Evolutionary conservation across 139 green algal genomes (phyloP).

Genomic region (Desmodesmus armatus): DNA sequence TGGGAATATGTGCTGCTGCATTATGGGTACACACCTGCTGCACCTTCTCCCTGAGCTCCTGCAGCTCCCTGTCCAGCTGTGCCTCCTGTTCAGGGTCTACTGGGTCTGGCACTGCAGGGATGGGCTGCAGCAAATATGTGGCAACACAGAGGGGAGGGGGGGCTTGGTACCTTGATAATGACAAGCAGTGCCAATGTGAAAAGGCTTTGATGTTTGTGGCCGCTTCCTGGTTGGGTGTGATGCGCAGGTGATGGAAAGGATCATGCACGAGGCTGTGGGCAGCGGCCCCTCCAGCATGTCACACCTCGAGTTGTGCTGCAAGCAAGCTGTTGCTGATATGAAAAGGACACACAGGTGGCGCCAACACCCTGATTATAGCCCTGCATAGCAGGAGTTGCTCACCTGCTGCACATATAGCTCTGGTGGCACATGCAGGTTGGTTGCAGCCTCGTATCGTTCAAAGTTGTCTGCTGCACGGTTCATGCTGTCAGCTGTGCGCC

Average conservation of each 20-base stretch:
- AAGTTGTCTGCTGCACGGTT: slow-evolving; percentile 13
- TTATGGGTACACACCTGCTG: slow-evolving; percentile 6
- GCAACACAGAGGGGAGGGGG: background rate
- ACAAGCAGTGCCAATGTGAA: no score
- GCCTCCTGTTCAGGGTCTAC: slow-evolving; percentile 23
- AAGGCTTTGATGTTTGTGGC: background rate
- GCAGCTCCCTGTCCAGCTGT: slow-evolving; percentile 21
- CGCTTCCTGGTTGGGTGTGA: background rate
- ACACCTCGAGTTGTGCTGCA: background rate
- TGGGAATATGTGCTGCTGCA: background rate
- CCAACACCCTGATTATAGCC: no score
- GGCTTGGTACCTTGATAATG: background rate
- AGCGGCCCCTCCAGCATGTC: background rate
- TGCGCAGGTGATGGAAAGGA: background rate
- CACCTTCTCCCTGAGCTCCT: slow-evolving; percentile 18
- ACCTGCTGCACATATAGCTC: slow-evolving; percentile 42
- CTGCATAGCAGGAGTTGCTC: no score
- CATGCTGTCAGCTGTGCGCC: slow-evolving; percentile 8
- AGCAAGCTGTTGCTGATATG: background rate
- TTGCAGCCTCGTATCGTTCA: slow-evolving; percentile 34
- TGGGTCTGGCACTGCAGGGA: slow-evolving; percentile 9
- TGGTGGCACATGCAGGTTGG: slow-evolving; percentile 20
- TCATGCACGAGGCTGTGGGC: background rate
- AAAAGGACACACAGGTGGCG: no score
- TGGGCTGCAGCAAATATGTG: background rate